Conservation (phyloP, 2,329 filamentous ascomycete species). For the Simplicillium aogashimaense region DNA sequence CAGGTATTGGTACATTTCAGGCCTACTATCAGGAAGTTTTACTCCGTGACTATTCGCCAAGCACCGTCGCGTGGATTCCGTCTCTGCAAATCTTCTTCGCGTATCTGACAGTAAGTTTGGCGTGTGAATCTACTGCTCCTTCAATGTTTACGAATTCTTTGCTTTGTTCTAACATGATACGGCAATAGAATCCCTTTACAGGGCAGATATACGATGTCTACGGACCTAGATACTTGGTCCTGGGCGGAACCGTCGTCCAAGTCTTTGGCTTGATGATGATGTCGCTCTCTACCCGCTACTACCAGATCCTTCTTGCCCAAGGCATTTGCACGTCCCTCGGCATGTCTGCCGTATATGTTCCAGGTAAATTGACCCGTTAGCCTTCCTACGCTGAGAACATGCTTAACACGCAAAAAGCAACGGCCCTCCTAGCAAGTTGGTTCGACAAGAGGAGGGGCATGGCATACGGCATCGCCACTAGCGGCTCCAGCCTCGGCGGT, state of each 20-base stretch:
- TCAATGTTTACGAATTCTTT: too few relatives aligned
- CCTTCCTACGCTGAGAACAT: not conserved
- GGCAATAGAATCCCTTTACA: slow-evolving; percentile 36
- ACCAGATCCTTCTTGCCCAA: slow-evolving; percentile 20
- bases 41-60: slow-evolving; percentile 32
- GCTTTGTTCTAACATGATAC: slow-evolving; percentile 35
- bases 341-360: slow-evolving; percentile 7
- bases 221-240: slow-evolving; percentile 42
- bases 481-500: slow-evolving; percentile 19
- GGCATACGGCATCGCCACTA: slow-evolving; percentile 16
- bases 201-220: slow-evolving; percentile 50
- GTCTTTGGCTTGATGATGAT: slow-evolving; percentile 51
- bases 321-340: slow-evolving; percentile 17
- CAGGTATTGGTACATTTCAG: slow-evolving; percentile 37
- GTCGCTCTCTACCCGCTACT: slow-evolving; percentile 27
- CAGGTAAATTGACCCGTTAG: not conserved
- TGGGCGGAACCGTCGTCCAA: slow-evolving; percentile 38
- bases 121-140: too few relatives aligned
- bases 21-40: slow-evolving; percentile 37
- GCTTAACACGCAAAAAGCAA: not conserved
- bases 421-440: slow-evolving; percentile 9
- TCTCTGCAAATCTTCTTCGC: slow-evolving; percentile 29
- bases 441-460: slow-evolving; percentile 13
- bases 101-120: slow-evolving; percentile 9
- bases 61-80: slow-evolving; percentile 42